Evolutionary conservation across 352 stramenopile species (phyloP), one percentile per base, ranked within the genome.

Genomic region (Lagenidium sp.): DNA sequence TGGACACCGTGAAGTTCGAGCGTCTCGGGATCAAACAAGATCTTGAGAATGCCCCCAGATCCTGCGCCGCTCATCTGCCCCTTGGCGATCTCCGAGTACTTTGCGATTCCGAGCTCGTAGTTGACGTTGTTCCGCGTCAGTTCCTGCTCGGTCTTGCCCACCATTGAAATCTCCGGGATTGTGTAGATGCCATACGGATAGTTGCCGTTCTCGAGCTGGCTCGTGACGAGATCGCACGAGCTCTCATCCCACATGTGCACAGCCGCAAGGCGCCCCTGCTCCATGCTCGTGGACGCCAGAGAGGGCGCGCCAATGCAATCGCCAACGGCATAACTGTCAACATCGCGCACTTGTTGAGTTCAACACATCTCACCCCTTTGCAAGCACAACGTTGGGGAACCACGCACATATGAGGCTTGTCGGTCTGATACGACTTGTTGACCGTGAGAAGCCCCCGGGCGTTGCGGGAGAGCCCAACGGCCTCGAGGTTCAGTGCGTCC

Each of bases 121-220:
- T 85, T 86, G 22, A 91, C 53, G 22, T 78, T 73, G 22, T 82
- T 67, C 28, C 68, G 68, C 10, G 82, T 93, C 16, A 95, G 67
- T 46, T 94, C 65, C 53, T 89, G 74, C 59, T 95, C 84, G 36
- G 81, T 93, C 64, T 92, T 85, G 32, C 84, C 84, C 18, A 95
- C 78, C 84, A 95, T 95, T 31, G 74, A 91, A 45, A 95, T 94
- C 49, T 95, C 84, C 1, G 84, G 84, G 34, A 95, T 91, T 26
- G 84, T 95, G 63, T 95, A 95, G 54, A 95, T 95, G 41, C 84
- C 84, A 53, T 94, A 95, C 32, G 84, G 84, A 42, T 93, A 95
- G 45, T 85, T 86, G 37, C 74, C 79, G 41, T 49, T 84, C 49
- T 84, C 69, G 22, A 87, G 57, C 53, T 87, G 73, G 32, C 75